phyloP scores from a whole-genome alignment of 805 yeast species.

The Osmozyma mogii region DNA sequence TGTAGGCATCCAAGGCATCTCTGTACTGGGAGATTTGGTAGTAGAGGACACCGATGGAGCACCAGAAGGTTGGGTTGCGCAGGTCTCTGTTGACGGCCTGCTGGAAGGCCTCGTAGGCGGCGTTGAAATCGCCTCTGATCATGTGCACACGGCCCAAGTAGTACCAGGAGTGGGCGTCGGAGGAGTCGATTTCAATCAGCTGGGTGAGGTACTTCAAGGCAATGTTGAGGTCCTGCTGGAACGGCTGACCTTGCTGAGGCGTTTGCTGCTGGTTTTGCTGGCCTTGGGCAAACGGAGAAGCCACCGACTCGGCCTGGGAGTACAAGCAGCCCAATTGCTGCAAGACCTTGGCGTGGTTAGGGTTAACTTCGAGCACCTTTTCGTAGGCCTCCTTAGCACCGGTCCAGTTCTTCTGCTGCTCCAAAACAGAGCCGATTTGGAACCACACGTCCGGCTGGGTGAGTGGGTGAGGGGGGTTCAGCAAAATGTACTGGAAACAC shows the following conservation, averaged over 20 bases:
- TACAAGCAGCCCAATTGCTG: constrained; percentile 95
- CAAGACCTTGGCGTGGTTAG: constrained; percentile 90
- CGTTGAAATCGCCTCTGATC: constrained; percentile 90
- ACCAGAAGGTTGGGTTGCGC: constrained; percentile 97
- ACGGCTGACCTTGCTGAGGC: constrained; percentile 41
- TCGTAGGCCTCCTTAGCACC: constrained; percentile 95
- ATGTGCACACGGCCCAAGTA: constrained; percentile 93
- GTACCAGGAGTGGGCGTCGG: constrained; percentile 97
- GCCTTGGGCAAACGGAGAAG: constrained; percentile 13
- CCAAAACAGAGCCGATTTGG: constrained; percentile 93
- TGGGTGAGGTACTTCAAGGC: constrained; percentile 79
- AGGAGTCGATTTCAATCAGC: constrained; percentile 79
- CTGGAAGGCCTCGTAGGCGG: constrained; percentile 97
- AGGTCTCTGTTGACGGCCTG: constrained; percentile 97
- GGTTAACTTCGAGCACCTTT: constrained; percentile 80
- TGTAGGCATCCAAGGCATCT: constrained; percentile 96
- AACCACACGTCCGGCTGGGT: constrained; percentile 98
- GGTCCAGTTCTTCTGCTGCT: constrained; percentile 83
- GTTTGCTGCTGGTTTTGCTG: constrained; percentile 7
- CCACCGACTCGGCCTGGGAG: constrained; percentile 47
- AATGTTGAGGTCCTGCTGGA: constrained; percentile 70
- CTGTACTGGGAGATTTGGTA: constrained; percentile 94
- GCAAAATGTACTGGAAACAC: constrained; percentile 86
- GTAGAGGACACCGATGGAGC: constrained; percentile 89
- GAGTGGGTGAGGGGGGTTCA: constrained; percentile 89